phyloP scores from a whole-genome alignment of 2,329 filamentous ascomycete genomes.

The Harringtonia aguacate region DNA sequence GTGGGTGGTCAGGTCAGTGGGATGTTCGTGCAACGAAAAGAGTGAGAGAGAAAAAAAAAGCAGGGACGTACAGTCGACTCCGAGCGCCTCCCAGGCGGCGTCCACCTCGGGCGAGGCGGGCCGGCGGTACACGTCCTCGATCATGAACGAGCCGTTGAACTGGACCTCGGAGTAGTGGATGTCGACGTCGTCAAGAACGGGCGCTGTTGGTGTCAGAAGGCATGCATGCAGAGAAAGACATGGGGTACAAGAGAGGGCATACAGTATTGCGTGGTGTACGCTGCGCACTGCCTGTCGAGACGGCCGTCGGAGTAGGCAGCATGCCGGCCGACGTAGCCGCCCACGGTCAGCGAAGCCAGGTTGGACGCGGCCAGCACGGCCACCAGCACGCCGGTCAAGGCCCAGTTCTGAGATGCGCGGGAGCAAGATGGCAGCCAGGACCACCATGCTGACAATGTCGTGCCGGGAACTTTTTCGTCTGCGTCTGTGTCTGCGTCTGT shows the following conservation, averaged over 20 bases:
- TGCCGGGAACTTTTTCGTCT: too few species aligned
- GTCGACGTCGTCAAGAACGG: constrained; percentile 21
- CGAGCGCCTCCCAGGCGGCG: constrained; percentile 35
- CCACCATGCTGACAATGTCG: too few species aligned
- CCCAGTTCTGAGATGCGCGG: neutral
- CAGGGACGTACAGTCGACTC: constrained; percentile 22
- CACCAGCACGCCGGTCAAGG: neutral
- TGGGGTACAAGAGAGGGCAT: neutral
- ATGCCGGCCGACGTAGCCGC: neutral
- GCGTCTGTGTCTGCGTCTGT: too few species aligned
- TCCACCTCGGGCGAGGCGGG: constrained; percentile 42
- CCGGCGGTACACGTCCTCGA: constrained; percentile 41
- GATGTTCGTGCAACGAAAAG: neutral
- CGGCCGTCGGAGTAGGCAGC: neutral
- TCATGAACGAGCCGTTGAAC: constrained; percentile 48
- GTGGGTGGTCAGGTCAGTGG: too few species aligned
- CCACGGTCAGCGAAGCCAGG: neutral
- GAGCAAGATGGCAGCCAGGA: neutral
- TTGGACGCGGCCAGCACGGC: constrained; percentile 1
- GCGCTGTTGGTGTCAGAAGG: constrained; percentile 13
- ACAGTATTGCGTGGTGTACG: constrained; percentile 9
- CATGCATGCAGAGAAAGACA: neutral
- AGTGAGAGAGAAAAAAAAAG: constrained; percentile 30
- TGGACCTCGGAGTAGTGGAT: constrained; percentile 20
- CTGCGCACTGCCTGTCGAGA: constrained; percentile 8